Base-by-base conservation (phyloP, 257 asterid genomes). In the Parsonsia alboflavescens region DNA sequence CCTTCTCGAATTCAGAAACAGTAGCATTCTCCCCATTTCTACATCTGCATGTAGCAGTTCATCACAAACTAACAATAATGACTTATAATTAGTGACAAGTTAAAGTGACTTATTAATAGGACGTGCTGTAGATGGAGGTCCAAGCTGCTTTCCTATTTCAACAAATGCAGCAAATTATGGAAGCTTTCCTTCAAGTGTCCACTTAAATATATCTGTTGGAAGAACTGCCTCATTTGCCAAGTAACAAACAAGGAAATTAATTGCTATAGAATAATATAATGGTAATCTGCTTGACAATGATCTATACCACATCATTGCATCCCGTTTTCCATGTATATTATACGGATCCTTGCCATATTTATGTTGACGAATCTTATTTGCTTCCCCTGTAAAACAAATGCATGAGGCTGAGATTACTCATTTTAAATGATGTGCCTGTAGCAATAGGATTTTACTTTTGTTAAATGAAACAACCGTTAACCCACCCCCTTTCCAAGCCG, bases 151-250 rank as follows among this genome's bases (percentile, higher is more conserved):
- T 67, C 85, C 90, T 42, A 88, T 87, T 54, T 85, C 89, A 75
- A 68, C 62, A 78, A 80, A 87, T 71, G 93, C 96, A 54, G 93
- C 74, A 80, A 90, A 85, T 82, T 90, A 93, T 56, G 98, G 96
- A 69, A 91, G 83, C 81, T 91, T 89, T 74, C 96, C 98, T 79
- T 93, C 97, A 56, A 85, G 80, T 44, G 86, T 70, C 94, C 97
- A 91, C 76, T 80, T 89, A 80, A 91, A 73, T 21, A 93, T 82
- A 77, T 93, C 97, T 36, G 90, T 78, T 62, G 97, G 93, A 53
- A 83, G 75, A 79, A 93, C 75, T 39, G 89, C 80, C 81, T 91
- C 98, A 80, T 92, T 85, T 46, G 96, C 90, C 78, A 91, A 24
- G 77, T 88, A 97, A 74, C 98, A 89, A 69, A 76, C 89, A 63